A percentile compares a stretch with the other conserved stretches of the same genome.
phyloP scores from a whole-genome alignment of 805 yeast species.

The Saccharomycopsis fibuligera region DNA sequence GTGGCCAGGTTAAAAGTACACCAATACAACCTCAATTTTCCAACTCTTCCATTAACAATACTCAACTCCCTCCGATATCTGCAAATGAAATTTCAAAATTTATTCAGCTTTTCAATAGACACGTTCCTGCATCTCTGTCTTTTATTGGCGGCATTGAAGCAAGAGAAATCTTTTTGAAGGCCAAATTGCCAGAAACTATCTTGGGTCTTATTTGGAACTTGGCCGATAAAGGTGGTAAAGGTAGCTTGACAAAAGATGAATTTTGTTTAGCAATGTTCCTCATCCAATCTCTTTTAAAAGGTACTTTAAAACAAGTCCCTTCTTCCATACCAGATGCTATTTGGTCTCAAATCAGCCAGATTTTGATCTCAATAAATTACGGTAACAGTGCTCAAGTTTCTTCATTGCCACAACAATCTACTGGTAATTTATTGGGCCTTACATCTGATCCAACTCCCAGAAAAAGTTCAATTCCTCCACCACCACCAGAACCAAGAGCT shows the following conservation, averaged over 20 bases:
- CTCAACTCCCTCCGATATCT: constrained; percentile 30
- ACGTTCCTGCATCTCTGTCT: constrained; percentile 33
- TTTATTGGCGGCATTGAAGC: constrained; percentile 70
- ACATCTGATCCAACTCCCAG: not conserved
- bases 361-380: constrained; percentile 20
- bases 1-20: constrained; percentile 27
- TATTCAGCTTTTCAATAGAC: constrained; percentile 65
- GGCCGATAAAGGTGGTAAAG: constrained; percentile 71
- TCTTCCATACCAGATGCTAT: constrained; percentile 35
- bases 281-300: constrained; percentile 73
- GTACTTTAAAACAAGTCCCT: constrained; percentile 56
- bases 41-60: not conserved
- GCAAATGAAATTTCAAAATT: constrained; percentile 57
- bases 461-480: constrained; percentile 3
- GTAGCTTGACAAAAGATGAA: constrained; percentile 65
- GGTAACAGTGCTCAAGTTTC: not conserved
- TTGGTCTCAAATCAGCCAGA: constrained; percentile 32
- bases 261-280: constrained; percentile 93
- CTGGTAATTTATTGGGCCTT: constrained; percentile 17
- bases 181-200: constrained; percentile 69
- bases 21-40: constrained; percentile 27
- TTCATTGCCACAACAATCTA: constrained; percentile 15
- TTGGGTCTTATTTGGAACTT: constrained; percentile 86
- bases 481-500: constrained; percentile 23
- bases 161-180: constrained; percentile 79